phyloP scores from a whole-genome alignment of 805 yeast genomes.

The Ogataea chonburiensis region DNA sequence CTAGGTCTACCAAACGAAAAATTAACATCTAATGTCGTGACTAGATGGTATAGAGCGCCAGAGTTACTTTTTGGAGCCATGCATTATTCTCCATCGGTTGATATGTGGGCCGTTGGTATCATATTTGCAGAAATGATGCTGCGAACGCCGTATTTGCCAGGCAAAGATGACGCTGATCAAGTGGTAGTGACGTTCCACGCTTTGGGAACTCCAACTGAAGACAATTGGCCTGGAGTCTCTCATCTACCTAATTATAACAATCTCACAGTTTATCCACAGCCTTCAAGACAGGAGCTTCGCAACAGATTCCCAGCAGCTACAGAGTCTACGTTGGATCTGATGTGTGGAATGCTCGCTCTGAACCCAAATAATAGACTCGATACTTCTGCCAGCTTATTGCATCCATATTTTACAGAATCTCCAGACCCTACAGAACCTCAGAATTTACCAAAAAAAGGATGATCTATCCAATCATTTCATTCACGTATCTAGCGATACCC shows the following conservation, averaged over 20 bases:
- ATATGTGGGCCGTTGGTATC: slow-evolving; percentile 94
- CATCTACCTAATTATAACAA: slow-evolving; percentile 74
- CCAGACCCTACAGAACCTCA: slow-evolving; percentile 75
- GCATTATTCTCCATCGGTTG: slow-evolving; percentile 87
- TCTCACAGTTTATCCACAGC: slow-evolving; percentile 75
- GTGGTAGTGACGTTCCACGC: slow-evolving; percentile 92
- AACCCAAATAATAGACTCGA: slow-evolving; percentile 76
- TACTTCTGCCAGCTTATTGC: slow-evolving; percentile 60
- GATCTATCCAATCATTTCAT: slow-evolving; percentile 26
- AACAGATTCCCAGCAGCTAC: slow-evolving; percentile 89
- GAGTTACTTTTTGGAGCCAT: slow-evolving; percentile 86
- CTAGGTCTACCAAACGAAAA: slow-evolving; percentile 74
- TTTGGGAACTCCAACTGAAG: slow-evolving; percentile 92
- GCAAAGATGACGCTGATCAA: slow-evolving; percentile 86
- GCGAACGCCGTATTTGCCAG: slow-evolving; percentile 93
- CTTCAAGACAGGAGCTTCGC: slow-evolving; percentile 74
- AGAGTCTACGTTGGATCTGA: slow-evolving; percentile 73
- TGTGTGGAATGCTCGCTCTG: slow-evolving; percentile 69
- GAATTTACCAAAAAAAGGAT: slow-evolving; percentile 45
- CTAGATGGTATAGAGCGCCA: slow-evolving; percentile 98
- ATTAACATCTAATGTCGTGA: slow-evolving; percentile 90
- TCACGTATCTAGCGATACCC: slow-evolving; percentile 80
- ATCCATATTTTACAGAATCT: slow-evolving; percentile 65
- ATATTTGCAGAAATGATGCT: slow-evolving; percentile 96
- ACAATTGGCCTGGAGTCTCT: slow-evolving; percentile 87